Evolutionary conservation across 257 asterid genomes (phyloP).

Genomic region (Echium plantagineum): DNA sequence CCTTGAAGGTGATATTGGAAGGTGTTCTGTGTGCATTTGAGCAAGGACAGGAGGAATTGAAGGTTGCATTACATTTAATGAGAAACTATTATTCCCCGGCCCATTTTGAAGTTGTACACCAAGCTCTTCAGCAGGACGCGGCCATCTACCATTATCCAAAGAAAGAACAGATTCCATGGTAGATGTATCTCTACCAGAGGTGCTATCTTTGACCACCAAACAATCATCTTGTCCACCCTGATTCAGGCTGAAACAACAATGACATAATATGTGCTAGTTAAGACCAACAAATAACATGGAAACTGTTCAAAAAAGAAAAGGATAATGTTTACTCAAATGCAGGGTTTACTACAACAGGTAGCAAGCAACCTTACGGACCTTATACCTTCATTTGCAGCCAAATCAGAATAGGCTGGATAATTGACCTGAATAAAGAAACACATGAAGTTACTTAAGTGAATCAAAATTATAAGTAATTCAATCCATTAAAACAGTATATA

Average conservation of each 20-base stretch:
- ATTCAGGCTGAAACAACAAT: slow-evolving; percentile 47
- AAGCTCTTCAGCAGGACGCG: slow-evolving; percentile 39
- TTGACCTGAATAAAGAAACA: slow-evolving; percentile 41
- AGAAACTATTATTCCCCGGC: slow-evolving; percentile 34
- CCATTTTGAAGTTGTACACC: slow-evolving; percentile 28
- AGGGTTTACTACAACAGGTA: too few relatives aligned
- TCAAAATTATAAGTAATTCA: slow-evolving; percentile 6
- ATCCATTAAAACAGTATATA: slow-evolving; percentile 11
- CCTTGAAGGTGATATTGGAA: slow-evolving; percentile 63
- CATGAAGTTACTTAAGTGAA: slow-evolving; percentile 9
- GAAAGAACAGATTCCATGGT: slow-evolving; percentile 71
- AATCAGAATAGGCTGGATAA: slow-evolving; percentile 57
- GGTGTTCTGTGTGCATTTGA: slow-evolving; percentile 52
- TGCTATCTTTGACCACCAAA: slow-evolving; percentile 23
- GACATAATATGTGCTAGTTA: slow-evolving; percentile 22
- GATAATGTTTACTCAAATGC: slow-evolving; percentile 1
- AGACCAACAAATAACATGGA: slow-evolving; percentile 2
- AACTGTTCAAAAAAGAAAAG: neutral
- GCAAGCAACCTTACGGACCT: slow-evolving; percentile 31
- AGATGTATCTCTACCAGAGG: slow-evolving; percentile 34
- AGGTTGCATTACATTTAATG: slow-evolving; percentile 61
- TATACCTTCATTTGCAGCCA: slow-evolving; percentile 43
- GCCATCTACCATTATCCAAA: slow-evolving; percentile 83
- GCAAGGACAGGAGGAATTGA: slow-evolving; percentile 93
- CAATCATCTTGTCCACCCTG: slow-evolving; percentile 41